Evolutionary conservation across 306 rosid genomes (phyloP), one percentile per base, ranked within the genome.

Genomic region (Ziziphus jujuba): DNA sequence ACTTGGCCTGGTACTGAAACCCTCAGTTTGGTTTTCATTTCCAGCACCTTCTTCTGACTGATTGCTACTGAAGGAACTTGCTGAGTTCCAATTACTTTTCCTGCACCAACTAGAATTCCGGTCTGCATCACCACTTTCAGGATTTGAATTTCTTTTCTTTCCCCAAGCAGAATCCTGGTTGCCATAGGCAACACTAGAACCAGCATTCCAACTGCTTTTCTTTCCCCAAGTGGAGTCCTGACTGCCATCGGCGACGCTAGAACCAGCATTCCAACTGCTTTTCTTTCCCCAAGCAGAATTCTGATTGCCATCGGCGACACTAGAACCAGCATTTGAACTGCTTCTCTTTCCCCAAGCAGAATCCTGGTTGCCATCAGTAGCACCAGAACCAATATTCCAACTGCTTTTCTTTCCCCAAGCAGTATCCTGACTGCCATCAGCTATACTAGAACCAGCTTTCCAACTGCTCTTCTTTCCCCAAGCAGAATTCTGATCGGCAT

Each of bases 161-260:
- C 74, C 59, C 66, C 66, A 59, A 31, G 19, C 31, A 10, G 70
- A 51, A 19, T 48, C 68, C 25, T 49, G 69, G n/a, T 65, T 12
- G 3, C 47, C 70, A 52, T 19, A 43, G 9, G 68, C n/a, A 10
- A 34, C 56, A 28, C 66, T 69, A 63, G 40, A 22, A 50, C 73
- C 77, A 44, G 86, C 65, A 43, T 36, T 52, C 89, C 89, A 84
- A 22, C 73, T 75, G 61, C 74, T 77, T 72, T 67, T 74, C 45
- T 58, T 58, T 21, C 78, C 73, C 79, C 67, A 74, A 54, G 17
- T 13, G 28, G 69, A 47, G 3, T 47, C 47, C 22, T 61, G 33
- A 57, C 53, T 71, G 3, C 60, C 61, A 24, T 40, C 21, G 54
- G 35, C 23, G 3, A 10, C 28, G 19, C 55, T 38, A 1, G 62